Base-by-base conservation (phyloP, 306 rosid species). In the Quercus ilex region DNA sequence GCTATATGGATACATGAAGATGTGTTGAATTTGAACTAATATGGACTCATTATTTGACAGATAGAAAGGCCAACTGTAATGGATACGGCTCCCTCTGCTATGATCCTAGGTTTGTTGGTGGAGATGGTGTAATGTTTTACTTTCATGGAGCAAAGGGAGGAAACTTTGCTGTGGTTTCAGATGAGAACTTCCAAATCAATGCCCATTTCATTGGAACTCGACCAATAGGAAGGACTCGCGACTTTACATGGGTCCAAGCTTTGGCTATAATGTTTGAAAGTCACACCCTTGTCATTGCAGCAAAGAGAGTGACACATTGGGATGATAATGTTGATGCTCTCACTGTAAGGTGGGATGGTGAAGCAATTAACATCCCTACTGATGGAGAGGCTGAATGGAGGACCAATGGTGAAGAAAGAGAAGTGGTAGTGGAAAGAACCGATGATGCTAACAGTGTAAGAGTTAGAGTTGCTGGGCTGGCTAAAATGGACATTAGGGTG, bases 161-260 rank as follows among this genome's bases (percentile, higher is more conserved):
- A 77, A 82, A 87, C 83, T 92, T 92, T 21, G 95, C 92, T 79
- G 77, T 90, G 1, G 91, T 85, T 41, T 92, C 95, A 1, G 93
- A 92, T 17, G 83, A 83, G 3, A 83, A 78, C 23, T 85, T 89
- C 89, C 97, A 92, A 19, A 86, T 90, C 78, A 92, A 92, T 41
- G 97, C 95, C 8, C 91, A 92, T 80, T 92, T 90, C 83, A 90
- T 90, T 2, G 97, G 95, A 52, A 85, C 86, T 26, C 67, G 97
- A 20, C 93, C 97, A 28, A 75, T 82, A 70, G 95, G 95, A 87
- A 80, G 95, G 86, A 92, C 90, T 17, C 90, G 97, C 3, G 95
- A 92, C 84, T 92, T 78, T 64, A 92, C 97, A 70, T 92, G 97
- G 95, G 97, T 92, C 67, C 93, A 92, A 64, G 95, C 95, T 33